Evolutionary conservation across 2,329 filamentous ascomycete species (phyloP).

Genomic region (Penicillium sp.): DNA sequence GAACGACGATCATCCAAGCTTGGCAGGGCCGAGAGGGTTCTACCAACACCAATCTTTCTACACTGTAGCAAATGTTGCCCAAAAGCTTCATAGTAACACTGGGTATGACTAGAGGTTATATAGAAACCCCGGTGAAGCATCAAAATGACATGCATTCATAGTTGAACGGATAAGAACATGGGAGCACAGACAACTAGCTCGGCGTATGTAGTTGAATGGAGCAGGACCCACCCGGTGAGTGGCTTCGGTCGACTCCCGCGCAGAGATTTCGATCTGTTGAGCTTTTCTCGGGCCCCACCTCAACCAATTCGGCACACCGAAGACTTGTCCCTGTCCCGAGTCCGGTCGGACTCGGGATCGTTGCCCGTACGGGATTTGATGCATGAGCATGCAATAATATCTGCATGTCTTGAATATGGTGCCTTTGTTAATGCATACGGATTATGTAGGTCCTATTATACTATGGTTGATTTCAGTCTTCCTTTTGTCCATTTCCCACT

Average conservation of each 20-base stretch:
- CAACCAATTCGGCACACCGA: constrained; percentile 28
- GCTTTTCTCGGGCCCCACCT: constrained; percentile 12
- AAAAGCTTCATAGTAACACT: not conserved
- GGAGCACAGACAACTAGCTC: constrained; percentile 1
- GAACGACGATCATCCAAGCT: constrained; percentile 11
- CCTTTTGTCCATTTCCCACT: not conserved
- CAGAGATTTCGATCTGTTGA: constrained; percentile 21
- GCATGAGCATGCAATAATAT: not conserved
- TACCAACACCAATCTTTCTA: not conserved
- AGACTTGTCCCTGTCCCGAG: constrained; percentile 10
- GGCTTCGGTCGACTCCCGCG: constrained; percentile 18
- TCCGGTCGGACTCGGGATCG: constrained; percentile 20
- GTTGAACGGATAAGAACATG: constrained; percentile 10
- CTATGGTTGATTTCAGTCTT: not conserved
- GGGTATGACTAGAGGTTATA: constrained; percentile 13
- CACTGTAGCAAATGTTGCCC: not conserved
- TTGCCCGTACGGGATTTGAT: constrained; percentile 1
- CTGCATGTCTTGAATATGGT: not conserved
- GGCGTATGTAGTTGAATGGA: not conserved
- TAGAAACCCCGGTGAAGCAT: constrained; percentile 6
- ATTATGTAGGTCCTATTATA: not conserved
- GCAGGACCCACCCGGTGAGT: constrained; percentile 12
- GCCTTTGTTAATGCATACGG: not conserved
- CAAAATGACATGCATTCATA: not conserved
- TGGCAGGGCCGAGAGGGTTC: not conserved